Conservation (phyloP, 768 basidiomycete genomes). For the Leucocoprinus birnbaumii region DNA sequence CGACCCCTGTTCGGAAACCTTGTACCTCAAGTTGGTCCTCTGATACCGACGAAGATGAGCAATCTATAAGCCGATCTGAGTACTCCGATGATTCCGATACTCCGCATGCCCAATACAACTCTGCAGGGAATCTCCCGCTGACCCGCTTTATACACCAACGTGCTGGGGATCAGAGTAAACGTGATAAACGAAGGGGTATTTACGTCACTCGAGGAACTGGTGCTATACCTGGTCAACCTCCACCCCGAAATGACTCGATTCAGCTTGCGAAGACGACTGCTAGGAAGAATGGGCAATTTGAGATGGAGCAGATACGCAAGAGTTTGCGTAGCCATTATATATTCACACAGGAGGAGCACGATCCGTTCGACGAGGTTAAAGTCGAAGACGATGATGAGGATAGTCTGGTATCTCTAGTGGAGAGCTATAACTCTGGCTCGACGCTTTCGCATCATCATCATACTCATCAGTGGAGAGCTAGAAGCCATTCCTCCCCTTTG, state of each 20-base stretch:
- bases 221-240: too few relatives aligned
- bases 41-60: background rate
- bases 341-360: background rate
- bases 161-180: too few relatives aligned
- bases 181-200: background rate
- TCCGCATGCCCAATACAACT: background rate
- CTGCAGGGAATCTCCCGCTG: too few relatives aligned
- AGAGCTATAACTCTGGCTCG: conserved; percentile 1
- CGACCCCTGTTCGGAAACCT: background rate
- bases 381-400: background rate
- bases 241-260: background rate
- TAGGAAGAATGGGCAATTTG: background rate
- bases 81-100: background rate
- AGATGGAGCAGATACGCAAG: conserved; percentile 1
- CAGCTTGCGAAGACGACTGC: background rate
- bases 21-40: background rate
- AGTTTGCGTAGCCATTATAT: background rate
- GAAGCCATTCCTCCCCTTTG: background rate
- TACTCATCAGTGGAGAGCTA: background rate
- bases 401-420: background rate
- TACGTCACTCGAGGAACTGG: background rate
- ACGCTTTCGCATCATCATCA: background rate
- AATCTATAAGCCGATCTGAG: background rate
- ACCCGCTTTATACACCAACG: too few relatives aligned
- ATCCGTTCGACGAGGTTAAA: background rate